These are phyloP conservation scores for Endogone sp. DNA, from an alignment of 192 early-diverging fungal species.

Conservation along the genomic window DNA sequence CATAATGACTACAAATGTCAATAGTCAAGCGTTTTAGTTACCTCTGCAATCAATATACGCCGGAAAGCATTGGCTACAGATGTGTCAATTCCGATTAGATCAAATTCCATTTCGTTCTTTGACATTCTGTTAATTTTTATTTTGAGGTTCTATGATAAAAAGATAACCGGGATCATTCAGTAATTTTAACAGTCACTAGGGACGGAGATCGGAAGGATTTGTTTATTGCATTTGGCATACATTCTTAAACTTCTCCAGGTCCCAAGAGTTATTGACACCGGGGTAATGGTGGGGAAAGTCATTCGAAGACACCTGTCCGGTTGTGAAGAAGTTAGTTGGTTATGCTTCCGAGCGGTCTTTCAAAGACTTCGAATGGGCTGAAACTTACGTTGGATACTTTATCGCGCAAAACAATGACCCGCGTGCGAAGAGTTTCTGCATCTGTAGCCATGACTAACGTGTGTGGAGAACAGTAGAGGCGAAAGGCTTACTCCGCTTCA, in stretches of 20 bases:
- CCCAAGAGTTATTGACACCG: constrained; percentile 53
- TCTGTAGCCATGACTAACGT: background rate
- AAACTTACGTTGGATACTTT: constrained; percentile 42
- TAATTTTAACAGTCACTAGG: background rate
- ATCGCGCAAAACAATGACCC: constrained; percentile 43
- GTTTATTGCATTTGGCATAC: constrained; percentile 25
- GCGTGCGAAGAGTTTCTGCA: constrained; percentile 8
- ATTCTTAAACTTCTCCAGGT: constrained; percentile 67
- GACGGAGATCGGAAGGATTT: background rate
- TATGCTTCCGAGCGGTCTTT: background rate
- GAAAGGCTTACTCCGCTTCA: background rate
- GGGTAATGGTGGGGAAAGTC: constrained; percentile 76
- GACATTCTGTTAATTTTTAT: constrained; percentile 64
- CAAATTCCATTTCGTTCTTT: constrained; percentile 89
- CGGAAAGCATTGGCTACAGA: constrained; percentile 93
- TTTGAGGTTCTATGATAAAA: constrained; percentile 56
- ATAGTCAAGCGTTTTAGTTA: constrained; percentile 20
- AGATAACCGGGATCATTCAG: background rate
- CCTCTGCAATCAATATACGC: constrained; percentile 90
- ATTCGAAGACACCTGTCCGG: constrained; percentile 63
- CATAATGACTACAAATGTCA: background rate
- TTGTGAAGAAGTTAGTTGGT: too few species aligned
- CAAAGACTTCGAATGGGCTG: background rate
- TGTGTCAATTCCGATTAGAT: constrained; percentile 90
- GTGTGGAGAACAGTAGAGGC: background rate